Conservation (phyloP, 768 basidiomycete genomes). For the Tremella mesenterica region DNA sequence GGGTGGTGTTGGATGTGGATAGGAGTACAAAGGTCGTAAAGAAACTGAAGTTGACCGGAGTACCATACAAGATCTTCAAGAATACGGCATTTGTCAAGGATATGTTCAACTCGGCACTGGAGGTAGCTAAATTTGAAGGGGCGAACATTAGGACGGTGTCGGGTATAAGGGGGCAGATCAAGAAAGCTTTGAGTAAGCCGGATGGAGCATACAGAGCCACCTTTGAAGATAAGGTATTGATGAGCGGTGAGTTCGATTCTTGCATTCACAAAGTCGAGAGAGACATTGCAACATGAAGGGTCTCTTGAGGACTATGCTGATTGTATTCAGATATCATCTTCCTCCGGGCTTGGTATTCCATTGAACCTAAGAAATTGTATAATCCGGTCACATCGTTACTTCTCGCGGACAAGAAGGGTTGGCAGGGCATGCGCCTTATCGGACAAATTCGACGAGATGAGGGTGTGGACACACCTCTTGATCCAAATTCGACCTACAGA, state of each 20-base stretch:
- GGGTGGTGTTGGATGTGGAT: constrained; percentile 88
- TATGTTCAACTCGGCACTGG: constrained; percentile 88
- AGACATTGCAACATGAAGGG: no score
- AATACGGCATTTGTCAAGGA: constrained; percentile 97
- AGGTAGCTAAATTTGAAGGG: constrained; percentile 97
- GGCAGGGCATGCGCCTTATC: constrained; percentile 93
- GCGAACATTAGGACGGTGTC: constrained; percentile 93
- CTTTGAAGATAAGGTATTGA: constrained; percentile 94
- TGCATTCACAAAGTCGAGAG: not conserved
- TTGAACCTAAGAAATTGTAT: constrained; percentile 91
- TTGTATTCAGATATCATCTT: constrained; percentile 73
- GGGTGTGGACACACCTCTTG: constrained; percentile 67
- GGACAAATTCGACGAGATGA: constrained; percentile 84
- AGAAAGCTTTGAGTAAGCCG: constrained; percentile 89
- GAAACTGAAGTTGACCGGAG: constrained; percentile 92
- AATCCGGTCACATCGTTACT: constrained; percentile 90
- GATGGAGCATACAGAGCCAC: constrained; percentile 93
- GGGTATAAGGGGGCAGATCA: constrained; percentile 91
- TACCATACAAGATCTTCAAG: constrained; percentile 95
- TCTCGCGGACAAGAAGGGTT: constrained; percentile 66
- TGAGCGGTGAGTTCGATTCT: constrained; percentile 63
- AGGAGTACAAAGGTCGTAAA: constrained; percentile 91
- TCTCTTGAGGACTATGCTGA: not conserved
- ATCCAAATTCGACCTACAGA: constrained; percentile 82
- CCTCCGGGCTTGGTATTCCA: constrained; percentile 90